Conservation (phyloP, 31 red algal species). For the Odonthalia washingtoniensis region DNA sequence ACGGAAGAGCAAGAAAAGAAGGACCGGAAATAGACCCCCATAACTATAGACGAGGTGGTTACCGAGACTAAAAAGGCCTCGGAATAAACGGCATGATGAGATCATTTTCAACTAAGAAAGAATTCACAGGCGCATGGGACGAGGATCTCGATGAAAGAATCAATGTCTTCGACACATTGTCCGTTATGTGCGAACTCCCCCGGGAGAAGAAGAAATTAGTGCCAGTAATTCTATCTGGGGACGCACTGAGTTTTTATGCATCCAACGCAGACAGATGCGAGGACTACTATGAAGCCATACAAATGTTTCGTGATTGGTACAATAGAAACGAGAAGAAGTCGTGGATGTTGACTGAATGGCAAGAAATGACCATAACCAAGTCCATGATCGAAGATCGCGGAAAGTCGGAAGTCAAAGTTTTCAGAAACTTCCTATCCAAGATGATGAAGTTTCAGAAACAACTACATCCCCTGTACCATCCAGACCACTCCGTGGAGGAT, state of each 20-base stretch:
- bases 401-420: too few relatives aligned
- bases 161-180: constrained; percentile 19
- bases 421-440: too few relatives aligned
- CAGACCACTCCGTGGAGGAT: too few relatives aligned
- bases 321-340: not conserved
- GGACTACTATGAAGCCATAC: not conserved
- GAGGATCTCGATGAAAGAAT: not conserved
- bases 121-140: not conserved
- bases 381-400: too few relatives aligned
- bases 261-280: not conserved
- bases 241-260: not conserved
- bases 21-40: too few relatives aligned
- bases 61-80: too few relatives aligned
- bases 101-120: not conserved
- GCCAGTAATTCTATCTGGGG: not conserved
- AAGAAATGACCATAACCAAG: too few relatives aligned
- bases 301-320: constrained; percentile 1
- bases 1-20: too few relatives aligned
- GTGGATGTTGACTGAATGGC: constrained; percentile 5
- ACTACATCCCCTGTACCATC: too few relatives aligned
- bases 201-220: constrained; percentile 3
- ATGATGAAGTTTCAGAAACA: too few relatives aligned
- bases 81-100: not conserved
- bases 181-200: constrained; percentile 11
- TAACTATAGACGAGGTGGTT: too few relatives aligned